These are phyloP conservation scores for Akanthomyces dipterigenus DNA, from an alignment of 2,329 filamentous ascomycete genomes.

Conservation along the genomic window DNA sequence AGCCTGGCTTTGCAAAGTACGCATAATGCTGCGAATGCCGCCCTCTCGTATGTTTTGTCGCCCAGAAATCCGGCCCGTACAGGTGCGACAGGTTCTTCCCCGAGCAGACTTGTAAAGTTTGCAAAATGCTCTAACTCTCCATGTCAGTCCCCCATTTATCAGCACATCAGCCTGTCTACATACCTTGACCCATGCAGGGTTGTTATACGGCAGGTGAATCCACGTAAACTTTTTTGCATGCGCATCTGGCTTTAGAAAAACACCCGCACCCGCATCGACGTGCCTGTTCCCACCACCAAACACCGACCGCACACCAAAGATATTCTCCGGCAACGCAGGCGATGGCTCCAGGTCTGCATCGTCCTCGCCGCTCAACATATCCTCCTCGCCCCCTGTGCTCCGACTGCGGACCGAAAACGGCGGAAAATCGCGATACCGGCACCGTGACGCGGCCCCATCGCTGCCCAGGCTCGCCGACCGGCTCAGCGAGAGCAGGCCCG, in stretches of 20 bases:
- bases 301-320: slow-evolving; percentile 22
- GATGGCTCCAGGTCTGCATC: slow-evolving; percentile 22
- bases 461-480: slow-evolving; percentile 30
- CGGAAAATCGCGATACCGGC: slow-evolving; percentile 29
- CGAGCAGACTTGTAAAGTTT: slow-evolving; percentile 33
- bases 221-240: slow-evolving; percentile 46
- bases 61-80: slow-evolving; percentile 42
- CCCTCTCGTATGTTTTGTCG: slow-evolving; percentile 39
- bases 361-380: slow-evolving; percentile 13
- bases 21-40: slow-evolving; percentile 44
- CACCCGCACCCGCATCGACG: slow-evolving; percentile 20
- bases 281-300: neutral
- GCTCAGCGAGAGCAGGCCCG: slow-evolving; percentile 21
- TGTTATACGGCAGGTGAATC: slow-evolving; percentile 52
- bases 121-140: slow-evolving; percentile 33
- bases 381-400: slow-evolving; percentile 22
- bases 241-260: slow-evolving; percentile 27
- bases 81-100: slow-evolving; percentile 32
- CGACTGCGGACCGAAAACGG: slow-evolving; percentile 30
- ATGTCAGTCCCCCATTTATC: slow-evolving; percentile 16
- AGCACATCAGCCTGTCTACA: slow-evolving; percentile 12
- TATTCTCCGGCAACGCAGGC: slow-evolving; percentile 27
- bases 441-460: slow-evolving; percentile 20
- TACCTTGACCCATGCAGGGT: slow-evolving; percentile 52
- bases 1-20: slow-evolving; percentile 42